Evolutionary conservation across 805 yeast species (phyloP), one percentile per base, ranked within the genome.

Genomic region (Metschnikowia shivogae): DNA sequence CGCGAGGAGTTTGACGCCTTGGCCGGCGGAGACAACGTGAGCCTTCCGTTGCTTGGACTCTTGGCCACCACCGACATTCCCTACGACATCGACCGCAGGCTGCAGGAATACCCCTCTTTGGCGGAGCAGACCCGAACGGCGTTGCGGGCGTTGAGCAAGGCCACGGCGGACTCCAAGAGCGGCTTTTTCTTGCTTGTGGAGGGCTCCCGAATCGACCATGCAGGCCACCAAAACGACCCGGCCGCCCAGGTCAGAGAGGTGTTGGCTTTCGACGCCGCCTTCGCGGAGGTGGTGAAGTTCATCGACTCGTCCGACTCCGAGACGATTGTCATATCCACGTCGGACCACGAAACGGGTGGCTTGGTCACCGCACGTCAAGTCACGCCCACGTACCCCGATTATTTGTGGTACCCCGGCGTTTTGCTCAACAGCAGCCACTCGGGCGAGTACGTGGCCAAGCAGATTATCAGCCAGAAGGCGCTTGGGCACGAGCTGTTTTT

Each of bases 261-360:
- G 4, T 69, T 89, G 55, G 96, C 95, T 1, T 90, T 81, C 63
- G 95, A 87, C 62, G 80, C 79, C 48, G 89, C 96, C 3, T 88
- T 86, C 67, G 64, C 76, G 49, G 85, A 87, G 9, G 96, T 84
- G 2, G 65, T 79, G 43, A 80, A 86, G 34, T 89, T 80, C 61
- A 86, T 84, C 32, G 81, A 84, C 54, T 60, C 72, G 7, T 59
- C 85, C 2, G 88, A 85, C 41, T 81, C 77, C 10, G 96, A 89
- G 55, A 88, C 96, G 3, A 71, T 85, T 36, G 76, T 88, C 34
- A 72, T 90, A 34, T 81, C 92, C 22, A 89, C 96, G 2, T 84
- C 95, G 20, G 97, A 90, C 63, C 98, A 90, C 69, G 98, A 90
- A 63, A 90, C 97, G 22, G 98, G 98, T 50, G 98, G 97, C 0